Conservation (phyloP, 306 rosid species). For the Trifolium subterraneum region DNA sequence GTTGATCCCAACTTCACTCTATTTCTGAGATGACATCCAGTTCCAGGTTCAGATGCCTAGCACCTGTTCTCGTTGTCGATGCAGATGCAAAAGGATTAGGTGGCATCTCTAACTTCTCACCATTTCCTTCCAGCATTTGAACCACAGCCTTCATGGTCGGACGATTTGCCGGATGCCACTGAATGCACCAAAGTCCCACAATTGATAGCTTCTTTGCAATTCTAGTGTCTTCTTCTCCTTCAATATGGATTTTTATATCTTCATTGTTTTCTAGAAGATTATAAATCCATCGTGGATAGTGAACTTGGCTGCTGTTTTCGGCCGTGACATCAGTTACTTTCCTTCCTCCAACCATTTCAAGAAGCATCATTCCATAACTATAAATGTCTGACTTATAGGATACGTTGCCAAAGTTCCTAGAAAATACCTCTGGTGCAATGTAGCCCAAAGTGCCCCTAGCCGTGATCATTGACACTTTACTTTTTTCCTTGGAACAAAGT, state of each 20-base stretch:
- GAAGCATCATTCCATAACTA: conserved; percentile 33
- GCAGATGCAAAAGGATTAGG: conserved; percentile 46
- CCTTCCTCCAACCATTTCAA: conserved; percentile 32
- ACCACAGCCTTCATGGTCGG: conserved; percentile 46
- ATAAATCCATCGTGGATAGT: conserved; percentile 42
- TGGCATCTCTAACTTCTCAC: conserved; percentile 37
- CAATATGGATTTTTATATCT: conserved; percentile 38
- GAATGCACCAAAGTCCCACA: conserved; percentile 47
- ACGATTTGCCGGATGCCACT: conserved; percentile 41
- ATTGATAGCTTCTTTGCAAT: conserved; percentile 47
- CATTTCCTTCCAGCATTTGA: conserved; percentile 43
- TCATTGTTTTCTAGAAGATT: conserved; percentile 37
- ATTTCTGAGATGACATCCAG: conserved; percentile 32
- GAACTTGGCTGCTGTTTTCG: conserved; percentile 12
- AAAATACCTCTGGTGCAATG: conserved; percentile 29
- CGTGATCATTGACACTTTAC: background rate
- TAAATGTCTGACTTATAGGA: conserved; percentile 26
- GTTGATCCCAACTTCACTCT: conserved; percentile 27
- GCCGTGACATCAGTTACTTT: conserved; percentile 29
- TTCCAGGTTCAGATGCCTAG: background rate
- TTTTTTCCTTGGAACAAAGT: background rate
- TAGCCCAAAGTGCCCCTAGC: conserved; percentile 32
- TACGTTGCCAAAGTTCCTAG: conserved; percentile 12
- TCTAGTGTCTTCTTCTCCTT: conserved; percentile 35
- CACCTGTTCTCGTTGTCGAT: background rate